Conservation (phyloP, 2,329 filamentous ascomycete genomes). For the Trichothecium roseum region DNA sequence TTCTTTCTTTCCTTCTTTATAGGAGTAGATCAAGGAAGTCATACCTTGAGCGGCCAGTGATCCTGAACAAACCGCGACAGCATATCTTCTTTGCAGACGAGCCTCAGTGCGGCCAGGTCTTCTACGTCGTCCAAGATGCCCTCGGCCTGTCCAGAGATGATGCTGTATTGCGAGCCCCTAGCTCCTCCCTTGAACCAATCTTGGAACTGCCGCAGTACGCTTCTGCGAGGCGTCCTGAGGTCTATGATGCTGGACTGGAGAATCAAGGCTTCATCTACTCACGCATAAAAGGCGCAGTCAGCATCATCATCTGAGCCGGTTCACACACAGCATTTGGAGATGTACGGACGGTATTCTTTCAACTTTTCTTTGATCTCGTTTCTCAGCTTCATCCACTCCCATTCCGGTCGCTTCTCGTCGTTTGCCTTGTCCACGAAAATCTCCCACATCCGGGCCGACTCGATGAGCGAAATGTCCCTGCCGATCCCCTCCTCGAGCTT, state of each 20-base stretch:
- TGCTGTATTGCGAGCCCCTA: neutral
- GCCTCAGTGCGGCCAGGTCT: constrained; percentile 2
- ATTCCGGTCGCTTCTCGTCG: neutral
- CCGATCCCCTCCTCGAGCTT: neutral
- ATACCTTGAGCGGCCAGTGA: constrained; percentile 1
- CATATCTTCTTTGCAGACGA: neutral
- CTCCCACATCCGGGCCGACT: neutral
- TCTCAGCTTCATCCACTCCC: neutral
- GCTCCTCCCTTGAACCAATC: constrained; percentile 1
- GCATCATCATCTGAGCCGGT: neutral
- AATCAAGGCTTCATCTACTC: constrained; percentile 2
- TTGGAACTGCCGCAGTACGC: neutral
- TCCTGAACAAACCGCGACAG: neutral
- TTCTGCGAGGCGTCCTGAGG: neutral
- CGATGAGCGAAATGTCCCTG: neutral
- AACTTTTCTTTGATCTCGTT: neutral
- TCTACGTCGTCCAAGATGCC: neutral
- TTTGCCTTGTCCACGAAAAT: neutral
- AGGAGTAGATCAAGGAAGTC: neutral
- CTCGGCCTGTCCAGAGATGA: neutral
- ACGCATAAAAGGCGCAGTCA: too few relatives aligned
- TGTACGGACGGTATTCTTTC: constrained; percentile 1
- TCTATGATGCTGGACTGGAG: neutral
- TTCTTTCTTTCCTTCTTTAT: neutral
- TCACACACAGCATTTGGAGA: neutral